Conservation (phyloP, 2,329 filamentous ascomycete genomes). For the Penicillium sp. region DNA sequence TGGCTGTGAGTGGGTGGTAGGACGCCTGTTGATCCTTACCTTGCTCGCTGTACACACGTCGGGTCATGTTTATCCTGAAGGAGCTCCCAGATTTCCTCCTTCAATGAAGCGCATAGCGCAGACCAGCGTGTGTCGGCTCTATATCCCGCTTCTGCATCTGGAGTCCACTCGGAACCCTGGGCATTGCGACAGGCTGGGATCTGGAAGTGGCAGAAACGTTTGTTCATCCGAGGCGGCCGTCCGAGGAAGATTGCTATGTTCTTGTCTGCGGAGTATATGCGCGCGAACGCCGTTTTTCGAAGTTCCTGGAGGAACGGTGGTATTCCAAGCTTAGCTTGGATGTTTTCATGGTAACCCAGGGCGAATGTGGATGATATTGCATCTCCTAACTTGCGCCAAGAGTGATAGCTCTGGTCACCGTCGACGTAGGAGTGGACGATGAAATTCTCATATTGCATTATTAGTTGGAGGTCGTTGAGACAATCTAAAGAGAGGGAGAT, state of each 20-base stretch:
- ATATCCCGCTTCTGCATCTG: conserved; percentile 23
- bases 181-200: conserved; percentile 21
- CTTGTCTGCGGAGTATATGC: conserved; percentile 50
- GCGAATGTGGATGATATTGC: conserved; percentile 50
- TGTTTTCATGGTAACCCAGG: conserved; percentile 49
- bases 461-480: conserved; percentile 49
- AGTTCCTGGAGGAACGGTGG: conserved; percentile 44
- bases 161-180: conserved; percentile 12
- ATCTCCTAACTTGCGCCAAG: conserved; percentile 52
- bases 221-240: conserved; percentile 48
- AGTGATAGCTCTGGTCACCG: conserved; percentile 50
- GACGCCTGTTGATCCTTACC: conserved; percentile 7
- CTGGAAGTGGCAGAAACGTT: conserved; percentile 44
- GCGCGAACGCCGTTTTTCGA: conserved; percentile 43
- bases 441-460: conserved; percentile 52
- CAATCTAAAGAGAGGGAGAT: conserved; percentile 35
- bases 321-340: conserved; percentile 29
- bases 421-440: conserved; percentile 49
- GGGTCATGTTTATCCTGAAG: conserved; percentile 27
- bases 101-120: conserved; percentile 28
- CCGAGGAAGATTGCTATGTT: conserved; percentile 52
- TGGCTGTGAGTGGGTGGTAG: background rate
- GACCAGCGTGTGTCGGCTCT: conserved; percentile 31
- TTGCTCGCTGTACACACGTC: conserved; percentile 17
- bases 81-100: conserved; percentile 31